Conservation (phyloP, 768 basidiomycete genomes). For the Suillus subluteus region DNA sequence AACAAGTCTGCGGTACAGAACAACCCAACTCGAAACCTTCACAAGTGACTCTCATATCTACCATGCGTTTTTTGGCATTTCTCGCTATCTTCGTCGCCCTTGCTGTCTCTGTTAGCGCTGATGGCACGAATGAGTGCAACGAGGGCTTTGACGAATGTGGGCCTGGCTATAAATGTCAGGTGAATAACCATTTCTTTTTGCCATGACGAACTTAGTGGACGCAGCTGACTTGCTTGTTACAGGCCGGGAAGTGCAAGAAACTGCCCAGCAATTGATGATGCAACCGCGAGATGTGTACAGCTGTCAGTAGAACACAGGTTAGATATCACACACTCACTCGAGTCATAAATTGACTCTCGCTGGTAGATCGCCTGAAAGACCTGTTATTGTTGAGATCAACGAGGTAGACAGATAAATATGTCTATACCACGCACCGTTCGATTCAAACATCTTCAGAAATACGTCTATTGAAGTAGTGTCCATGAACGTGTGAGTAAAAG, state of each 20-base stretch:
- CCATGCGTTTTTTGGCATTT: not conserved
- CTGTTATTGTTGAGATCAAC: not conserved
- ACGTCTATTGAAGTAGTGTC: slow-evolving; percentile 23
- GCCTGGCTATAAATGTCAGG: not conserved
- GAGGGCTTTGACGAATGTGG: slow-evolving; percentile 4
- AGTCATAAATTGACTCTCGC: not conserved
- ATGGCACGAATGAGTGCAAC: not conserved
- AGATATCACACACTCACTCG: not conserved
- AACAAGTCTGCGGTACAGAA: not conserved
- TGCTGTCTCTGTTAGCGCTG: not conserved
- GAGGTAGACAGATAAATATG: not conserved
- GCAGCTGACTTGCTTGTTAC: not conserved
- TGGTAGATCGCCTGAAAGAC: not conserved
- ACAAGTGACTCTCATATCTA: not conserved
- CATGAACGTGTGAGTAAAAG: slow-evolving; percentile 15
- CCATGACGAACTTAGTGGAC: not conserved
- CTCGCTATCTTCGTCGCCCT: not conserved
- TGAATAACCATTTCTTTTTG: not conserved
- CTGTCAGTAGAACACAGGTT: not conserved
- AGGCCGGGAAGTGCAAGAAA: not conserved
- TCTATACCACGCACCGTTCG: not conserved
- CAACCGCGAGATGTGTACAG: not conserved
- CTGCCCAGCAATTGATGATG: not conserved
- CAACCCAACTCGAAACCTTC: not conserved
- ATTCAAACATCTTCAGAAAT: not conserved